These are phyloP conservation scores for Quercus variabilis DNA, from an alignment of 306 rosid genomes.

Conservation along the genomic window DNA sequence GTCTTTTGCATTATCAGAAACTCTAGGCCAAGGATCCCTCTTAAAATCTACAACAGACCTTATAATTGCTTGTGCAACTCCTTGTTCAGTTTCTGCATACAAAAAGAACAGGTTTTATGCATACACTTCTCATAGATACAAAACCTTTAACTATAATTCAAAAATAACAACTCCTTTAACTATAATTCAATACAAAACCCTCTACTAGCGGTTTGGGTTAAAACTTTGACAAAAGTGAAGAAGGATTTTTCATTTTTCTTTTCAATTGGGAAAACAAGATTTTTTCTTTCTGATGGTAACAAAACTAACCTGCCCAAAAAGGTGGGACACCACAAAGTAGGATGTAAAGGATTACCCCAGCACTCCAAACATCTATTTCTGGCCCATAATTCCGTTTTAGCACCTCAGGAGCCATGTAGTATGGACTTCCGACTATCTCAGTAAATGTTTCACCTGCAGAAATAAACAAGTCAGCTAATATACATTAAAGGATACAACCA, in stretches of 20 bases:
- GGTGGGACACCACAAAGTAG: slow-evolving; percentile 97
- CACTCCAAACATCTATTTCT: slow-evolving; percentile 96
- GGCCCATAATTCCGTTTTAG: slow-evolving; percentile 81
- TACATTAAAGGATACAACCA: slow-evolving; percentile 8
- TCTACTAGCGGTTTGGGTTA: neutral
- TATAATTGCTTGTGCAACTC: slow-evolving; percentile 97
- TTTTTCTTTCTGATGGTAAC: neutral
- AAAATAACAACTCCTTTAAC: neutral
- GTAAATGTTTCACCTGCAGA: slow-evolving; percentile 66
- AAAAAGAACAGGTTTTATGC: slow-evolving; percentile 1
- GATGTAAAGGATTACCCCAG: slow-evolving; percentile 95
- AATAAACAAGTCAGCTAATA: slow-evolving; percentile 19
- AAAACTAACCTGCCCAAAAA: slow-evolving; percentile 94
- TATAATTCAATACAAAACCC: neutral
- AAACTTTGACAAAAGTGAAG: neutral
- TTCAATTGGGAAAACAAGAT: neutral
- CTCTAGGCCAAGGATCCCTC: slow-evolving; percentile 97
- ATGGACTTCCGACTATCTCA: slow-evolving; percentile 99
- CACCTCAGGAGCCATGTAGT: slow-evolving; percentile 99
- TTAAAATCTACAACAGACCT: slow-evolving; percentile 81
- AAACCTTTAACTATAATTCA: neutral
- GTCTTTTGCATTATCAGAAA: slow-evolving; percentile 95
- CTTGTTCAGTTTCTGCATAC: slow-evolving; percentile 95
- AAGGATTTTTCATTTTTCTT: neutral
- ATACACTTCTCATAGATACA: neutral